Base-by-base conservation (phyloP, 2,329 filamentous ascomycete genomes). In the Colletotrichum scovillei region DNA sequence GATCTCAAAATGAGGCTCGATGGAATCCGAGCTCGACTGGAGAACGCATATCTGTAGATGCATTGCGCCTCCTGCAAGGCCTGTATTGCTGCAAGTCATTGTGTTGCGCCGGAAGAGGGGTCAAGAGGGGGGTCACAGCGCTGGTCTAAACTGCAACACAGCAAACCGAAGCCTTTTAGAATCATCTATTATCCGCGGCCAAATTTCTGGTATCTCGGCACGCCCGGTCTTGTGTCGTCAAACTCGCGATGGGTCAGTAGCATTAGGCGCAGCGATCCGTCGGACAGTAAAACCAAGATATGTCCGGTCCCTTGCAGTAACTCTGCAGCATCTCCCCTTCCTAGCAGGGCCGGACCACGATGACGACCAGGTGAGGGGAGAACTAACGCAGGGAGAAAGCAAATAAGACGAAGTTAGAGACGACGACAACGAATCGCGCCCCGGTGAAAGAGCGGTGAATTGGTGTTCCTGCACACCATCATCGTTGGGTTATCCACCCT, bases 371-470 rank as follows among this genome's bases (percentile, higher is more conserved):
- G 30, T 19, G 62, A 46, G 55, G 59, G 49, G 58, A 49, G 30
- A 16, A 57, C 65, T 69, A 63, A 72, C 52, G 69, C 65, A 63
- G 49, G 65, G 69, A 69, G 69, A 49, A 58, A 53, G 69, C 49
- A 56, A 38, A 32, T 63, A 53, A 67, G 68, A 67, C 22, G 63
- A 30, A 64, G 60, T 32, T 56, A 66, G 68, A 26, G 68, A 42
- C 67, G 26, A 59, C 30, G 62, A 74, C 56, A 59, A 58, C 62
- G 72, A 67, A 74, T 72, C 56, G 62, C 67, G 26, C 22, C 62
- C 63, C 28, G 56, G 56, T 62, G 32, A 74, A 74, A 72, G 56
- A 67, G 72, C 72, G 72, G 72, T 74, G 72, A 74, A 72, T 49
- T 67, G 62, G 49, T 55, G 26, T 63, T 62, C 57, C 49, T 52